These are phyloP conservation scores for Daldinia vernicosa DNA, from an alignment of 495 filamentous ascomycete species.

Conservation along the genomic window DNA sequence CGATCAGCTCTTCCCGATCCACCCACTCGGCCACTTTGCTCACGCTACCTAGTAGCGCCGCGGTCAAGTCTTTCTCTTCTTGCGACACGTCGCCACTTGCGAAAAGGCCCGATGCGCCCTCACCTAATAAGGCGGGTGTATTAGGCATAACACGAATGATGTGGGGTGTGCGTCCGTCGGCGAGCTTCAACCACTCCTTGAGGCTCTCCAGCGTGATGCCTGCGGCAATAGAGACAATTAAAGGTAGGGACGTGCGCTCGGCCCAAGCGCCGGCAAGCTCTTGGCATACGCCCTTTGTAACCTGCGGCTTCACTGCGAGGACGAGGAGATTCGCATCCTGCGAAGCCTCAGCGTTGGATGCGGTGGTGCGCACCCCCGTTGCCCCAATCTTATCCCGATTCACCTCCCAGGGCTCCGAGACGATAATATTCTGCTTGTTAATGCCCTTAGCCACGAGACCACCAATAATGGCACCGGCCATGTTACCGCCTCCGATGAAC, in stretches of 20 bases:
- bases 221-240: constrained; percentile 52
- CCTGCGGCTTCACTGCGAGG: constrained; percentile 52
- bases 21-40: constrained; percentile 49
- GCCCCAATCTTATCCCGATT: constrained; percentile 48
- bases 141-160: constrained; percentile 53
- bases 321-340: constrained; percentile 46
- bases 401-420: constrained; percentile 51
- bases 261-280: constrained; percentile 47
- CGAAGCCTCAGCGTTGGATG: constrained; percentile 48
- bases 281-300: constrained; percentile 48
- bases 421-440: constrained; percentile 54
- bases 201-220: constrained; percentile 47
- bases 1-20: constrained; percentile 48
- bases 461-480: constrained; percentile 53
- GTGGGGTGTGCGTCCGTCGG: constrained; percentile 44
- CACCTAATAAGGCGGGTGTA: constrained; percentile 51
- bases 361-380: constrained; percentile 46
- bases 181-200: constrained; percentile 46
- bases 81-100: constrained; percentile 45
- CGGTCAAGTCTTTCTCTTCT: constrained; percentile 46
- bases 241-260: constrained; percentile 46
- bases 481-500: constrained; percentile 52
- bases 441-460: constrained; percentile 48
- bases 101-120: constrained; percentile 50
- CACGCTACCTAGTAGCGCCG: constrained; percentile 44